Evolutionary conservation across 1,284 basidiomycete genomes (phyloP).

Genomic region (Microbotryomycetes sp.): DNA sequence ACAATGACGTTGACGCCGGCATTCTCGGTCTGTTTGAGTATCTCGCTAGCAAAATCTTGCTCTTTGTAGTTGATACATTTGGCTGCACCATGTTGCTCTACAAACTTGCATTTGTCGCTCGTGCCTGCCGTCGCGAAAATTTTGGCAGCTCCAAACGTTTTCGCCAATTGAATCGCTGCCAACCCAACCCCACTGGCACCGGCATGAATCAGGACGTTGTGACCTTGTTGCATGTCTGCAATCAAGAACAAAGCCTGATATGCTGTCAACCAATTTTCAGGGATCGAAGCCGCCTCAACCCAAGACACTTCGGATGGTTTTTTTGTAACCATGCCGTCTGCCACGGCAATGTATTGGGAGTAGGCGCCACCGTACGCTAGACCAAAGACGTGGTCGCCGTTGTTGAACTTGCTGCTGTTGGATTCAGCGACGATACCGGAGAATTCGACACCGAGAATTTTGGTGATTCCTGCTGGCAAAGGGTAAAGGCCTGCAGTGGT

Average conservation of each 20-base stretch:
- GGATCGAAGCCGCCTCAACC: constrained; percentile 61
- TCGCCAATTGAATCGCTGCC: constrained; percentile 82
- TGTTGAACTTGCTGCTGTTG: constrained; percentile 57
- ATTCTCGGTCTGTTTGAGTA: constrained; percentile 55
- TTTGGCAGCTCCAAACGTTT: constrained; percentile 54
- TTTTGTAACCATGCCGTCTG: constrained; percentile 60
- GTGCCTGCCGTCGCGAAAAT: constrained; percentile 65
- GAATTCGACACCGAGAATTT: constrained; percentile 87
- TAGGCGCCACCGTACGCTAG: constrained; percentile 74
- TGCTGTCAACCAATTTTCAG: constrained; percentile 84
- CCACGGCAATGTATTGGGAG: constrained; percentile 72
- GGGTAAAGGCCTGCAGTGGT: constrained; percentile 55
- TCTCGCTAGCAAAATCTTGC: constrained; percentile 63
- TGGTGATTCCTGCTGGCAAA: constrained; percentile 65
- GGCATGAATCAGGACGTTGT: constrained; percentile 79
- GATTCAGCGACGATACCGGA: constrained; percentile 61
- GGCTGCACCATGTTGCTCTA: constrained; percentile 45
- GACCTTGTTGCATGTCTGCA: constrained; percentile 61
- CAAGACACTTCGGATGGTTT: constrained; percentile 74
- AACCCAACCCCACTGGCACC: constrained; percentile 84
- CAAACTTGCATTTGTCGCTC: constrained; percentile 72
- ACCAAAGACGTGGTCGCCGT: constrained; percentile 81
- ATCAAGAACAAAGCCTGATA: constrained; percentile 72
- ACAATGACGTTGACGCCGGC: constrained; percentile 75
- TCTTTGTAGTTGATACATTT: constrained; percentile 56